These are phyloP conservation scores for Syzygium aqueum DNA, from an alignment of 345 rosid species.

Conservation along the genomic window DNA sequence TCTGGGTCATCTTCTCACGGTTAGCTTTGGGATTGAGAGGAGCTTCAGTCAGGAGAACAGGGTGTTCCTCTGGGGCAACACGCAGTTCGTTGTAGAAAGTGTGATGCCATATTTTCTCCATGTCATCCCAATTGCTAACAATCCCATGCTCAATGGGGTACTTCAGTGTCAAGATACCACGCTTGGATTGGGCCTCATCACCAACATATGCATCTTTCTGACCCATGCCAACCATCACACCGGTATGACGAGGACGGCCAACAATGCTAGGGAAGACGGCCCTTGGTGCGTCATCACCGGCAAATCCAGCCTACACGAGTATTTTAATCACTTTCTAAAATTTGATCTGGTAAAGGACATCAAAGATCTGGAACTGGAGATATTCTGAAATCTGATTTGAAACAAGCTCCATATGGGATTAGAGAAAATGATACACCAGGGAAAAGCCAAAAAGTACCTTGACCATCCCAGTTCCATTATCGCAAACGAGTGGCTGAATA, in stretches of 20 bases:
- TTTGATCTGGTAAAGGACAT: not conserved
- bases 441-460: slow-evolving; percentile 15
- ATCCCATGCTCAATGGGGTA: slow-evolving; percentile 80
- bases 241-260: slow-evolving; percentile 64
- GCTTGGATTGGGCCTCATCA: slow-evolving; percentile 71
- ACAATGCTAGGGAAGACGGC: slow-evolving; percentile 68
- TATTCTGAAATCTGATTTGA: not conserved
- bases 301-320: slow-evolving; percentile 49
- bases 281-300: slow-evolving; percentile 66
- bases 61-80: slow-evolving; percentile 77
- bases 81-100: slow-evolving; percentile 78
- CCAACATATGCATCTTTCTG: slow-evolving; percentile 72
- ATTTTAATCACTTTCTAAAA: not conserved
- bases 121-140: slow-evolving; percentile 78
- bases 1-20: slow-evolving; percentile 78
- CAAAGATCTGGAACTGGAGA: not conserved
- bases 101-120: slow-evolving; percentile 59
- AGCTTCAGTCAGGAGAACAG: slow-evolving; percentile 73
- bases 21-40: slow-evolving; percentile 75
- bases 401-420: not conserved
- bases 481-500: slow-evolving; percentile 43
- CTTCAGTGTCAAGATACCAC: slow-evolving; percentile 66
- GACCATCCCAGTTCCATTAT: slow-evolving; percentile 45
- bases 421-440: not conserved
- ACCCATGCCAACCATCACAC: slow-evolving; percentile 76